A percentile compares a stretch with the other conserved stretches of the same genome.
phyloP scores from a whole-genome alignment of 331 rosid species.

The Erythrophleum ivorense region DNA sequence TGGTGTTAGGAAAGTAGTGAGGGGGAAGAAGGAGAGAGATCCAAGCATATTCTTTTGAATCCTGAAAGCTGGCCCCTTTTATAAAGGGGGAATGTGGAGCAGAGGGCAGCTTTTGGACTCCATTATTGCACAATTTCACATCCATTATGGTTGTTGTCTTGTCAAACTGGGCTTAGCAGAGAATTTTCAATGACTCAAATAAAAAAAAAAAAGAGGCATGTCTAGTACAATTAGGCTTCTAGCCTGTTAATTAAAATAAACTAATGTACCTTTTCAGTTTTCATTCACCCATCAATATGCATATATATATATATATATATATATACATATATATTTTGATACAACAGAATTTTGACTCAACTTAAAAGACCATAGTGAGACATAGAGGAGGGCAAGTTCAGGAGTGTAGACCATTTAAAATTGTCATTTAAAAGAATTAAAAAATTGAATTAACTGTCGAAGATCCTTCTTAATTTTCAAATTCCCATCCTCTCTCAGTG shows the following conservation, averaged over 20 bases:
- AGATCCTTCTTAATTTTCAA: too few relatives aligned
- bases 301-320: too few relatives aligned
- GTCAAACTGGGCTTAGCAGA: slow-evolving; percentile 51
- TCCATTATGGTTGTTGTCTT: slow-evolving; percentile 47
- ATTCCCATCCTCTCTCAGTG: too few relatives aligned
- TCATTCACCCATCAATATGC: too few relatives aligned
- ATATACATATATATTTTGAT: too few relatives aligned
- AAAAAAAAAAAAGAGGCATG: slow-evolving; percentile 31
- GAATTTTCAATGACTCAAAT: slow-evolving; percentile 33
- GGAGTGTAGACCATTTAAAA: too few relatives aligned
- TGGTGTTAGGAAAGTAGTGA: slow-evolving; percentile 37
- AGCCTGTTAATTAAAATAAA: background rate
- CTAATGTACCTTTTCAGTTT: too few relatives aligned
- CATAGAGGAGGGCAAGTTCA: too few relatives aligned
- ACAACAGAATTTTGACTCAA: too few relatives aligned
- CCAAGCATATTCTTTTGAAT: slow-evolving; percentile 85
- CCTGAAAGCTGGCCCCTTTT: slow-evolving; percentile 62
- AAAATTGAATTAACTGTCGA: too few relatives aligned
- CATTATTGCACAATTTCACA: slow-evolving; percentile 66
- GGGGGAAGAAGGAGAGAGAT: slow-evolving; percentile 50
- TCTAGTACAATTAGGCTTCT: background rate
- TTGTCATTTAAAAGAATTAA: too few relatives aligned
- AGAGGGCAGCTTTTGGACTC: slow-evolving; percentile 61
- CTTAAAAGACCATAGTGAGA: too few relatives aligned
- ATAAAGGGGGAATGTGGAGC: slow-evolving; percentile 53